Base-by-base conservation (phyloP, 768 basidiomycete species). In the Rubroboletus pulcherrimus region DNA sequence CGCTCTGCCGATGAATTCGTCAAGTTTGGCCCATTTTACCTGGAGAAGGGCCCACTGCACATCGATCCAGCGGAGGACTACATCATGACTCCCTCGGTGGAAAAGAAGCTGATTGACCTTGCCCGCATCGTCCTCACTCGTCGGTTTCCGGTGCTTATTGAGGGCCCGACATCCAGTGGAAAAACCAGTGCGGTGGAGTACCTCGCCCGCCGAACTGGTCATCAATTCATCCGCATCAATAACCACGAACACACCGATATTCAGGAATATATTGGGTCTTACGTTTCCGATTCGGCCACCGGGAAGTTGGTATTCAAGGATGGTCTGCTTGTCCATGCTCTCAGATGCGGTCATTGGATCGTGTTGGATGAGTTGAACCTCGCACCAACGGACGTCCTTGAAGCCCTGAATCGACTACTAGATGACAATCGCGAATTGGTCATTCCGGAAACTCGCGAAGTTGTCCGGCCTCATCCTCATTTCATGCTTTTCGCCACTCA, bases 211-310 rank as follows among this genome's bases (percentile, higher is more conserved):
- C 81, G 89, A 53, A 97, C 94, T 0, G 96, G 97, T 0, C 97
- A 99, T 75, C 85, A 82, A 35, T 98, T 98, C 71, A 86, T 99
- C 31, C 91, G 97, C 39, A 98, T 99, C 79, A 99, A 99, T 75
- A 99, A 99, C 65, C 97, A 99, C 74, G 97, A 99, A 60, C 97
- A 98, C 66, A 99, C 97, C 6, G 97, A 99, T 67, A 97, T 99
- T 48, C 97, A 99, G 66, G 97, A 99, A 68, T 99, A 99, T 66
- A 80, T 98, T 44, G 97, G 97, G 3, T 93, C 93, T 0, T 99
- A 99, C 66, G 85, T 95, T 24, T 95, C 97, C 3, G 94, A 98
- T 69, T 85, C 93, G 8, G 68, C 81, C 14, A 92, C 93, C 0
- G 97, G 97, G n/a, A 95, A 93, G 71, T 81, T 98, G 15, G 85